These are phyloP conservation scores for Leccinum aurantiacum DNA, from an alignment of 768 basidiomycete species.

Conservation along the genomic window DNA sequence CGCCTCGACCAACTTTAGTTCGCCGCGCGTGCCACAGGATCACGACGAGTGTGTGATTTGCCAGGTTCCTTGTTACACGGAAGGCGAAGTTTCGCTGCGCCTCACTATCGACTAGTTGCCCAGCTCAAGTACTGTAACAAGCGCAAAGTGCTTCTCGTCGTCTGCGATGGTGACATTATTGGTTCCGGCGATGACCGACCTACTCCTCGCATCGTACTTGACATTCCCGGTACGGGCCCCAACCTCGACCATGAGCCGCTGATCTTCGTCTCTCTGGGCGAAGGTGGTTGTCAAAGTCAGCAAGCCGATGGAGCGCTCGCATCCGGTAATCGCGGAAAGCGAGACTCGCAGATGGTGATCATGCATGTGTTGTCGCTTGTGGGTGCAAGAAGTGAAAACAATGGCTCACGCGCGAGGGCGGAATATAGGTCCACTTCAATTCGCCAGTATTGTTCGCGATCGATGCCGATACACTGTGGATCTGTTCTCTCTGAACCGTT, in stretches of 20 bases:
- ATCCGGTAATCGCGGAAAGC: constrained; percentile 97
- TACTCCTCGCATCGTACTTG: constrained; percentile 93
- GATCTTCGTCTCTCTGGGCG: constrained; percentile 91
- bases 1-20: constrained; percentile 81
- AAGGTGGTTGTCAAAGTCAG: constrained; percentile 85
- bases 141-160: constrained; percentile 87
- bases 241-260: constrained; percentile 93
- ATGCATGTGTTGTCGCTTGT: constrained; percentile 59
- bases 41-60: constrained; percentile 97
- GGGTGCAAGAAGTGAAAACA: neutral
- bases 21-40: constrained; percentile 82
- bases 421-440: constrained; percentile 86
- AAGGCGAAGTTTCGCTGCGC: constrained; percentile 84
- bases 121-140: constrained; percentile 97
- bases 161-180: constrained; percentile 98
- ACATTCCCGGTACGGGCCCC: constrained; percentile 94
- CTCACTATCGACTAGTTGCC: constrained; percentile 92
- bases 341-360: constrained; percentile 92
- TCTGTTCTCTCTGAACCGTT: constrained; percentile 58
- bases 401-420: neutral
- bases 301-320: constrained; percentile 88
- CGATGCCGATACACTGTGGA: constrained; percentile 96
- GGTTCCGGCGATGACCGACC: constrained; percentile 96
- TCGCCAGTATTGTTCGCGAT: constrained; percentile 87
- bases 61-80: constrained; percentile 98